phyloP scores from a whole-genome alignment of 2,329 filamentous ascomycete genomes.

The Paraphaeosphaeria sporulosa region DNA sequence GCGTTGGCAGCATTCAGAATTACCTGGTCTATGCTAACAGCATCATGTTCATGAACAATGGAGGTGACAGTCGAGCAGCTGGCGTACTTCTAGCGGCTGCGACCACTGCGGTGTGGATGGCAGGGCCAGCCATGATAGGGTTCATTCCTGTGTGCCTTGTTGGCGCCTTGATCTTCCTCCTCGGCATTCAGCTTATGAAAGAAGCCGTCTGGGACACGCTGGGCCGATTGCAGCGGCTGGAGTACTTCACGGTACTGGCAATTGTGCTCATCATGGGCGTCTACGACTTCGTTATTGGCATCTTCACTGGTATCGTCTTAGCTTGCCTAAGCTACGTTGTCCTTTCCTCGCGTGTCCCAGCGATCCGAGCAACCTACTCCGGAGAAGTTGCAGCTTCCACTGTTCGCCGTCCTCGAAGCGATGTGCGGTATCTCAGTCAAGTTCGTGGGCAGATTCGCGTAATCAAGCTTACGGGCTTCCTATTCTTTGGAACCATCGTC shows the following conservation, averaged over 20 bases:
- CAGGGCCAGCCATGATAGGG: slow-evolving; percentile 87
- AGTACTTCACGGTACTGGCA: slow-evolving; percentile 86
- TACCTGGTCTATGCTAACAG: slow-evolving; percentile 98
- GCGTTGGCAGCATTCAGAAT: slow-evolving; percentile 89
- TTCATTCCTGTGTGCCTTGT: slow-evolving; percentile 98
- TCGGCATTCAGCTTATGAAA: slow-evolving; percentile 88
- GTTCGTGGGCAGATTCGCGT: slow-evolving; percentile 89
- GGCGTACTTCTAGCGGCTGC: slow-evolving; percentile 83
- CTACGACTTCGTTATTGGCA: slow-evolving; percentile 95
- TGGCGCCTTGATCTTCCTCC: slow-evolving; percentile 90
- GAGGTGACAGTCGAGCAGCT: slow-evolving; percentile 84
- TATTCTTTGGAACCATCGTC: slow-evolving; percentile 99
- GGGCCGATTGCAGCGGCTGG: slow-evolving; percentile 83
- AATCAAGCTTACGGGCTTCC: slow-evolving; percentile 88
- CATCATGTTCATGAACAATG: slow-evolving; percentile 93
- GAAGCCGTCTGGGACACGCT: slow-evolving; percentile 90
- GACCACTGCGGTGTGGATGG: slow-evolving; percentile 82
- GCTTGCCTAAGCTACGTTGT: slow-evolving; percentile 92
- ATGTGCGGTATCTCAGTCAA: slow-evolving; percentile 83
- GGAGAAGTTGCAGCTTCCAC: slow-evolving; percentile 91
- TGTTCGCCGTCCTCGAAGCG: slow-evolving; percentile 87
- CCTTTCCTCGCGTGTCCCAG: slow-evolving; percentile 87
- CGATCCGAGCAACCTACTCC: slow-evolving; percentile 88
- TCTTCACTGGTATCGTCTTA: slow-evolving; percentile 87
- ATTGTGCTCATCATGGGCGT: slow-evolving; percentile 97